Evolutionary conservation across 2,329 filamentous ascomycete species (phyloP), one percentile per base, ranked within the genome.

Genomic region (Verticillium albo-atrum): DNA sequence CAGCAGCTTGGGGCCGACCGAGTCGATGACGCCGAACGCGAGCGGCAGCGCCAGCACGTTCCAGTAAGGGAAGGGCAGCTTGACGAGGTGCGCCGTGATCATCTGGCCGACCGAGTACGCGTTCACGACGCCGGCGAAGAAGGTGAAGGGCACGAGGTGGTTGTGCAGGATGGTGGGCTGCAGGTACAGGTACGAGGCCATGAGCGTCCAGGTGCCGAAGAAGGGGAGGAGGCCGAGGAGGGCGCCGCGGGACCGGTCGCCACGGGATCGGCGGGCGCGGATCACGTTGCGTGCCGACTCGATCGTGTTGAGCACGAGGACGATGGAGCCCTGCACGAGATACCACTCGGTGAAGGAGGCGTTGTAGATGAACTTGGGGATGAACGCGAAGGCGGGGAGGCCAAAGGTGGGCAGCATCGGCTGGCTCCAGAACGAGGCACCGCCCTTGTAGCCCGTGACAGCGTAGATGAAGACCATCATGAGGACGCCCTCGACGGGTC

Each of bases 31-130:
- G 60, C 88, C 94, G 66, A 87, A 88, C 30, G 86, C 82, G 25
- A 99, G 81, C 0, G 94, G 94, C 25, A 93, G 74, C 50, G 88
- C 83, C 54, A 98, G 81, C 20, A 97, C 85, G 74, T 98, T 98
- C 75, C 88, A 87, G 80, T 94, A 96, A 6, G 95, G 95, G 78
- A 97, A 99, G 14, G 84, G 83, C 50, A 91, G 84, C 75, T 94
- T 90, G 61, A 94, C 92, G 23, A 99, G 82, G 75, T 99, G 95
- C 0, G 93, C 93, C 51, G 91, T 92, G 75, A 98, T 98, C 79
- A 98, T 97, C 73, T 93, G 90, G 6, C 94, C 94, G 60, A 98
- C 94, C 56, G 90, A 91, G 79, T 97, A 98, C 62, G 95, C 93
- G 72, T 98, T 98, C 71, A 97, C 83, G 60, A 98, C 79, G 58